Conservation (phyloP, 73 alveolate species). For the Tetrahymena elliotti region DNA sequence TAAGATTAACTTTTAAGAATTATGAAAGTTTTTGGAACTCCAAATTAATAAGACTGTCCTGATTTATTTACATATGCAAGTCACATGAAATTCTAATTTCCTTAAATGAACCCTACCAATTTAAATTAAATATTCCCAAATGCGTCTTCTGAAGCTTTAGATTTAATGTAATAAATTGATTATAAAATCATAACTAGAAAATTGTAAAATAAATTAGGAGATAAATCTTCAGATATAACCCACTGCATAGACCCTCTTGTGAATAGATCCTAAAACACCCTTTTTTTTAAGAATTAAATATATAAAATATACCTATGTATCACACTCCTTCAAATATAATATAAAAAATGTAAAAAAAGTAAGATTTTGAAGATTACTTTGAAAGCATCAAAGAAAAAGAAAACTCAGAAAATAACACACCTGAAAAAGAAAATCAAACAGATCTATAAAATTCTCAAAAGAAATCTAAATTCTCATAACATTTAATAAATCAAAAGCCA, state of each 20-base stretch:
- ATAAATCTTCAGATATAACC: neutral
- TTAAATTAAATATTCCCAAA: neutral
- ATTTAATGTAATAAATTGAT: neutral
- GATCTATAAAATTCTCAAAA: neutral
- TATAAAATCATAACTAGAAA: neutral
- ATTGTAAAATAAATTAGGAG: neutral
- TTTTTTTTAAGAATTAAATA: neutral
- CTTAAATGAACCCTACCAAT: neutral
- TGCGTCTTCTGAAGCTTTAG: conserved; percentile 6
- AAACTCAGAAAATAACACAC: neutral
- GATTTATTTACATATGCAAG: conserved; percentile 1
- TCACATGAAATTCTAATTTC: neutral
- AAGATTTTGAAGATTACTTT: neutral
- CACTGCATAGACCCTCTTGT: neutral
- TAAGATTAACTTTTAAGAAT: conserved; percentile 20
- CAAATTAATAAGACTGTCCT: conserved; percentile 19
- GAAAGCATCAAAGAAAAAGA: neutral
- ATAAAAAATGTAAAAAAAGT: neutral
- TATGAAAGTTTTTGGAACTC: conserved; percentile 25
- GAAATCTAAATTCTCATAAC: neutral
- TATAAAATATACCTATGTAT: neutral
- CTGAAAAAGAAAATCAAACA: neutral
- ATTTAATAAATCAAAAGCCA: neutral
- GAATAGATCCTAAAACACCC: neutral
- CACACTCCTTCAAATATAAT: neutral